A percentile compares a stretch with the other conserved stretches of the same genome.
Conservation (phyloP, 345 rosid genomes). For the Eutrema yunnanense region DNA sequence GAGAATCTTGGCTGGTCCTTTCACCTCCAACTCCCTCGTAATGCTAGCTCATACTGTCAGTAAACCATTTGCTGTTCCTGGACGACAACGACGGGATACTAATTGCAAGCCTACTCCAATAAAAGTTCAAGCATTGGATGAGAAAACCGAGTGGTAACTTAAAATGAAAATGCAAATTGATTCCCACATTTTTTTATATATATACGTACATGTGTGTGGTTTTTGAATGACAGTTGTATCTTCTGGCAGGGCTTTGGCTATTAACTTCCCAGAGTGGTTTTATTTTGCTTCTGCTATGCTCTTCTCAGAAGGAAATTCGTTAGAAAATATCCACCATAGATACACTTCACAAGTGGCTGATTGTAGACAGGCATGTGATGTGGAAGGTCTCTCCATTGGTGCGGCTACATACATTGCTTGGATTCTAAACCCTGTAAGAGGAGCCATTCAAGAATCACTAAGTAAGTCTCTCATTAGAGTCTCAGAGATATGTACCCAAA, state of each 20-base stretch:
- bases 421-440: constrained; percentile 51
- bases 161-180: background rate
- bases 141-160: constrained; percentile 61
- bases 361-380: constrained; percentile 20
- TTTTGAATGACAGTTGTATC: background rate
- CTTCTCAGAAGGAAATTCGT: constrained; percentile 34
- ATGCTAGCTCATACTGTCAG: constrained; percentile 37
- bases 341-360: constrained; percentile 9
- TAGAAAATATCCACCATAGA: constrained; percentile 8
- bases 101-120: constrained; percentile 20
- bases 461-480: constrained; percentile 40
- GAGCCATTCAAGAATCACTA: constrained; percentile 42
- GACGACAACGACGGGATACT: constrained; percentile 15
- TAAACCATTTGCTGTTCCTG: constrained; percentile 11
- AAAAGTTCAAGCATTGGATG: constrained; percentile 34
- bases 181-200: background rate
- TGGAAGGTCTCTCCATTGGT: constrained; percentile 27
- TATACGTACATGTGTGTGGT: background rate
- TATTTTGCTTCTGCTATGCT: constrained; percentile 59
- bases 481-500: constrained; percentile 43
- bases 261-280: constrained; percentile 80
- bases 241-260: constrained; percentile 68
- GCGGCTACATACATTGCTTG: constrained; percentile 75
- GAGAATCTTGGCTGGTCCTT: constrained; percentile 48
- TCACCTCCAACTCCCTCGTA: constrained; percentile 36